Base-by-base conservation (phyloP, 805 yeast species). In the Lipomyces starkeyi region DNA sequence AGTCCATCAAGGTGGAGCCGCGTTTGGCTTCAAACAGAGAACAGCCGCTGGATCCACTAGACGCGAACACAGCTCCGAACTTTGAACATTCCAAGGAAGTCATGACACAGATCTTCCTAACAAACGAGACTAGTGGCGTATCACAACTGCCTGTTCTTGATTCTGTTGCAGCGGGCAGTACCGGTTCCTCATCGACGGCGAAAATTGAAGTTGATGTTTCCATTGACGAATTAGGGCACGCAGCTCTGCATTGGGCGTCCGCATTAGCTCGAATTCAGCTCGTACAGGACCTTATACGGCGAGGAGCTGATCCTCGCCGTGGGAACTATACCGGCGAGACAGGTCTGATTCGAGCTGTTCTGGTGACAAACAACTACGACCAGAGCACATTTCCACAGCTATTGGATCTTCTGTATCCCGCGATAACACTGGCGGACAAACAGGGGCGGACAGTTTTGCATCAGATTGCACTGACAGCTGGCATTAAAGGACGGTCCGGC, bases 201-300 rank as follows among this genome's bases (percentile, higher is more conserved):
- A 67, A 82, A 54, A 82, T 91, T 49, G 85, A 87, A 67, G 82
- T 93, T 61, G 95, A 92, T 75, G 91, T 92, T 43, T 88, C 97
- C 0, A 91, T 96, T 58, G 99, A 96, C 78, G 96, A 91, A 73
- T 87, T 89, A 66, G 98, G 98, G 0, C 95, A 95, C 76, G 90
- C 97, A 0, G 92, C 97, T 0, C 83, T 95, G 66, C 99, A 95
- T 78, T 91, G 98, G 96, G 96, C 98, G 2, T 88, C 98, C 17
- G 91, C 98, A 0, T 83, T 95, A 77, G 98, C 97, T 0, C 87
- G 91, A 66, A 79, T 88, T 1, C 81, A 87, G 2, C 82, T 93
- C 62, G 94, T 92, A 2, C 86, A 82, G 57, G 88, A 88, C 53
- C 82, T 91, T 17, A 89, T 95, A 37, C 80, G 84, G 53, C 82